These are phyloP conservation scores for Oryza glumipatula DNA, from an alignment of 176 grass and related monocot genomes.

Conservation along the genomic window DNA sequence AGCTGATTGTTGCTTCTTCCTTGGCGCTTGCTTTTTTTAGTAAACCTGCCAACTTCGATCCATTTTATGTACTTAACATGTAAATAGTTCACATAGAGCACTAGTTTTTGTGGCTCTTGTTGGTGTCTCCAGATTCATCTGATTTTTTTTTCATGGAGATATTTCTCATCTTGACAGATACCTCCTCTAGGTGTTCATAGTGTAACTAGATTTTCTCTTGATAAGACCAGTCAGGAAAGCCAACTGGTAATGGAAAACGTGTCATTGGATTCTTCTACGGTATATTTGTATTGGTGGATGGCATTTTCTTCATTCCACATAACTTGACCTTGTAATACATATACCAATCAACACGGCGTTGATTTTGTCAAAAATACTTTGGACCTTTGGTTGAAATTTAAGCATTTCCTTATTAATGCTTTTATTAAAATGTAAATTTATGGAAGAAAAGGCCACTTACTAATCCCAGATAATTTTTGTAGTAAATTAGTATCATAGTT, in stretches of 20 bases:
- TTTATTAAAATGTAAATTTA: conserved; percentile 27
- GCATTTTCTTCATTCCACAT: conserved; percentile 17
- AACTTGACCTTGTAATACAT: conserved; percentile 37
- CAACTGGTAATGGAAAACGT: not conserved
- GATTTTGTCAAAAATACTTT: conserved; percentile 35
- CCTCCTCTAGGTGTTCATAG: not conserved
- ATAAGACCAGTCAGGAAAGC: conserved; percentile 11
- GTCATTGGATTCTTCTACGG: conserved; percentile 37
- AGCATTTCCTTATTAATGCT: conserved; percentile 21
- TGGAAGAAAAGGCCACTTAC: conserved; percentile 4
- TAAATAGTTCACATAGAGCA: conserved; percentile 1
- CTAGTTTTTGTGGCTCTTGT: not conserved
- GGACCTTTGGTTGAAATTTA: conserved; percentile 19
- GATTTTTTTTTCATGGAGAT: not conserved
- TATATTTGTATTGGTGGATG: conserved; percentile 10
- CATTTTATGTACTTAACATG: not conserved
- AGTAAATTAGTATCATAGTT: not conserved
- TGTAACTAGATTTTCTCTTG: not conserved
- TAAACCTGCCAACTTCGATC: not conserved
- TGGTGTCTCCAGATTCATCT: conserved; percentile 6
- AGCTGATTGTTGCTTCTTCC: not conserved
- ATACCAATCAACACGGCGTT: conserved; percentile 17
- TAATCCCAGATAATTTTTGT: not conserved
- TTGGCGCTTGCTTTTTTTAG: not conserved
- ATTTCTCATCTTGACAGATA: not conserved